These are phyloP conservation scores for Parietichytrium sp. DNA, from an alignment of 108 stramenopile species.

Conservation along the genomic window DNA sequence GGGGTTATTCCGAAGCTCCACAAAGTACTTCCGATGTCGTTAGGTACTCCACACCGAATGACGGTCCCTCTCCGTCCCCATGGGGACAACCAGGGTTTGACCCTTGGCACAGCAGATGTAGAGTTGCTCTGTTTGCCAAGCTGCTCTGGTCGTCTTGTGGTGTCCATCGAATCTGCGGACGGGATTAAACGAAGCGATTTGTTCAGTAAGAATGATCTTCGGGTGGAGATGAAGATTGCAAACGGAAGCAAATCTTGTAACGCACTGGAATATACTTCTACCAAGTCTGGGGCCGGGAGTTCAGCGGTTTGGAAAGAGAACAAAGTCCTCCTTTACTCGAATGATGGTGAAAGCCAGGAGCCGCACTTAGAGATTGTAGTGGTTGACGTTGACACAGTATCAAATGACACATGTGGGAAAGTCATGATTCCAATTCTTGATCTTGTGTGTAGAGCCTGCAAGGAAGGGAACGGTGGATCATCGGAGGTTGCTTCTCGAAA, in stretches of 20 bases:
- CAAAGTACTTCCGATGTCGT: neutral
- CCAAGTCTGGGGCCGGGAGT: neutral
- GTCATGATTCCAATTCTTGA: neutral
- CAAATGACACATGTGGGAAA: neutral
- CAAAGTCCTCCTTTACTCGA: neutral
- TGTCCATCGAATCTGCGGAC: neutral
- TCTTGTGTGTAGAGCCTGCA: too few species aligned
- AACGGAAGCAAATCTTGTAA: neutral
- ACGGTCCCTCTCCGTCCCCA: neutral
- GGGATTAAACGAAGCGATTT: neutral
- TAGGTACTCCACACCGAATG: neutral
- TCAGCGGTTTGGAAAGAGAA: conserved; percentile 17
- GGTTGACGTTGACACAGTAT: conserved; percentile 12
- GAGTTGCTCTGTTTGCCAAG: neutral
- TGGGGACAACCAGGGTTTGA: neutral
- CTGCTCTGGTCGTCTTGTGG: neutral
- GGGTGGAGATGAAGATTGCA: neutral
- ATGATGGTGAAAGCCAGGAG: neutral
- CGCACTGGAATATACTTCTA: neutral
- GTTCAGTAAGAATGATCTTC: neutral
- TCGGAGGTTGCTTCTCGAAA: too few species aligned
- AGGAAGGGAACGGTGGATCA: too few species aligned
- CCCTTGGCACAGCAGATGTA: neutral
- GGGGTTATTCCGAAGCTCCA: neutral
- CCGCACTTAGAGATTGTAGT: neutral